phyloP scores from a whole-genome alignment of 257 asterid genomes.

The Primulina huaijiensis region DNA sequence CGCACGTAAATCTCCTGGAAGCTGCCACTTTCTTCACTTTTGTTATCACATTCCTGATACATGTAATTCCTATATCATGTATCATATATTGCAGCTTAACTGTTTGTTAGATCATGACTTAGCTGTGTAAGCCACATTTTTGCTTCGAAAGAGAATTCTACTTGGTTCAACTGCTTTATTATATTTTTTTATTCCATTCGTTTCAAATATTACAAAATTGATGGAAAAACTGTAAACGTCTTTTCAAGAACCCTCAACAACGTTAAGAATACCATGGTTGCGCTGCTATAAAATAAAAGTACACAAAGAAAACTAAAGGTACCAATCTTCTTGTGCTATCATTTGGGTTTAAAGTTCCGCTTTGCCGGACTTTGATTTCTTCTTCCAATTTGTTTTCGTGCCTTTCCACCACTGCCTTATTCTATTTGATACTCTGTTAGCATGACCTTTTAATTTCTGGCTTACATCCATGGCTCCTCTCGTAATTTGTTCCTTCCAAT shows the following conservation, averaged over 20 bases:
- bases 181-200: not conserved
- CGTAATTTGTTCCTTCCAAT: conserved; percentile 56
- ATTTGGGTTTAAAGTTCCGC: conserved; percentile 51
- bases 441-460: conserved; percentile 48
- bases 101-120: not conserved
- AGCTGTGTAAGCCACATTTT: not conserved
- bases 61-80: not conserved
- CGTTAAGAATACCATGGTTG: not conserved
- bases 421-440: conserved; percentile 42
- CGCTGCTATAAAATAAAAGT: not conserved
- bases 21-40: not conserved
- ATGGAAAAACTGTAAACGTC: not conserved
- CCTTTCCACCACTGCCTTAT: conserved; percentile 67
- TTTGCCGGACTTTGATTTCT: conserved; percentile 40
- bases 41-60: not conserved
- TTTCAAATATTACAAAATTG: conserved; percentile 14
- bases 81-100: not conserved
- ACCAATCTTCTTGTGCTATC: not conserved
- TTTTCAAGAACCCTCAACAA: not conserved
- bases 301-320: not conserved
- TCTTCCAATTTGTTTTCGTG: conserved; percentile 38
- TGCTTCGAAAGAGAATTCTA: not conserved
- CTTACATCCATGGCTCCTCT: conserved; percentile 51
- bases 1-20: not conserved
- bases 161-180: not conserved